phyloP scores from a whole-genome alignment of 2,329 filamentous ascomycete species.

The Pyrenochaeta sp. region DNA sequence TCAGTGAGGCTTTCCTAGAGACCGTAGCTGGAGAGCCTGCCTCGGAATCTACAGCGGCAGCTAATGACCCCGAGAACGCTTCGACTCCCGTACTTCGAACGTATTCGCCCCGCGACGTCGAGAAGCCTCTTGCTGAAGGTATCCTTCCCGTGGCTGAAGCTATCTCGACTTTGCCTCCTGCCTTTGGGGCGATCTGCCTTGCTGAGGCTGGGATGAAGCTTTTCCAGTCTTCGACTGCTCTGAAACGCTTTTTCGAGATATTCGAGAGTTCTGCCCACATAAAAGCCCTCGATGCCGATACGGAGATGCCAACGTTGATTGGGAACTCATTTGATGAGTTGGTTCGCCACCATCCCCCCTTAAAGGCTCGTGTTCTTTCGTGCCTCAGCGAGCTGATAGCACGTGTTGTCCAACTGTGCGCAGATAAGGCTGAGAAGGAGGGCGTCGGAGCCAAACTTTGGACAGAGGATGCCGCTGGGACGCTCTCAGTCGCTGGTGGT shows the following conservation, averaged over 20 bases:
- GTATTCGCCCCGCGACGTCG: slow-evolving; percentile 34
- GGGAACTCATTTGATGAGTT: slow-evolving; percentile 93
- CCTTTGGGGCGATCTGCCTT: slow-evolving; percentile 92
- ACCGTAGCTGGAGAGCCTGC: slow-evolving; percentile 68
- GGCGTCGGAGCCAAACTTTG: slow-evolving; percentile 84
- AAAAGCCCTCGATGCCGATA: slow-evolving; percentile 79
- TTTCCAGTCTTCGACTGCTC: slow-evolving; percentile 81
- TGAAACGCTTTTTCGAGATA: slow-evolving; percentile 92
- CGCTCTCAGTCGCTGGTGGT: slow-evolving; percentile 67
- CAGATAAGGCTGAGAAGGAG: slow-evolving; percentile 71
- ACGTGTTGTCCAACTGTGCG: slow-evolving; percentile 78
- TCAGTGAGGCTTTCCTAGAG: slow-evolving; percentile 86
- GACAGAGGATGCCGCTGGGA: slow-evolving; percentile 66
- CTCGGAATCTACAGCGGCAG: slow-evolving; percentile 28
- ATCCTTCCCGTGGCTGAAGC: slow-evolving; percentile 90
- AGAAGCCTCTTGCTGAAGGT: slow-evolving; percentile 65
- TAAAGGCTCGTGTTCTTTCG: slow-evolving; percentile 82
- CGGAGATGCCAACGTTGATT: slow-evolving; percentile 74
- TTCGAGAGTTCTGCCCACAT: slow-evolving; percentile 93
- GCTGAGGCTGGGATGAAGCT: slow-evolving; percentile 88
- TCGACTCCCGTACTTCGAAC: slow-evolving; percentile 16
- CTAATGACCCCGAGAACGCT: slow-evolving; percentile 22
- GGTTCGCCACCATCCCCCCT: slow-evolving; percentile 86
- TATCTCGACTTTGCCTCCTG: slow-evolving; percentile 84
- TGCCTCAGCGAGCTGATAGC: slow-evolving; percentile 90